Base-by-base conservation (phyloP, 2,329 filamentous ascomycete genomes). In the Aspergillus unguis region DNA sequence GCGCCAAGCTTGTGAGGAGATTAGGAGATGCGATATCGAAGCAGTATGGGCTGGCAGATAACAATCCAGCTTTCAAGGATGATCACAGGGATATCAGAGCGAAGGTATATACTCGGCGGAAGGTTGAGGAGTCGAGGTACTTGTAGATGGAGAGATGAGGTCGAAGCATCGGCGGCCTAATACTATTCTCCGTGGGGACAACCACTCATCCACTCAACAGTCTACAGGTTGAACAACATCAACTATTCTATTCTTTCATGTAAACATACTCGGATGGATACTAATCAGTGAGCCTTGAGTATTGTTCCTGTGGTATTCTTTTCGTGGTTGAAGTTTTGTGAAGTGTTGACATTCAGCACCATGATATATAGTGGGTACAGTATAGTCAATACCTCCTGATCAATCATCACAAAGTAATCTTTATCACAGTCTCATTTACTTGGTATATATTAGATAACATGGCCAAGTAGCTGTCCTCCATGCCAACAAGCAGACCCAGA, bases 181-280 rank as follows among this genome's bases (percentile, higher is more conserved):
- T 43, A 49, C 47, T 49, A 57, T 54, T 52, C 50, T 49, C 52
- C 55, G 55, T 55, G 55, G 52, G 52, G 48, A 52, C 48, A 17
- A 23, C 25, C 36, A 38, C 36, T 38, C 17, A 25, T 38, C n/a
- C n/a, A 23, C 25, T 8, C 8, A 11, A 38, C 23, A 23, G 36
- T 36, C 29, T 23, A 17, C 17, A 17, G 17, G 17, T 17, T 17
- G 17, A 17, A 17, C 17, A 17, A 17, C 17, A 17, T 17, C 17
- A 17, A 17, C 17, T 17, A 17, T 17, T 17, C 17, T 17, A 17
- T 17, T 17, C 1, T 17, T 17, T 17, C 17, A 17, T 17, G 17
- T 17, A 17, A 17, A 17, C 17, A 17, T 17, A 17, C 17, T 17
- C 17, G 17, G 17, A 17, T 17, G 17, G 17, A 17, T 17, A 17